phyloP scores from a whole-genome alignment of 345 rosid species.

The Syzygium oleosum region DNA sequence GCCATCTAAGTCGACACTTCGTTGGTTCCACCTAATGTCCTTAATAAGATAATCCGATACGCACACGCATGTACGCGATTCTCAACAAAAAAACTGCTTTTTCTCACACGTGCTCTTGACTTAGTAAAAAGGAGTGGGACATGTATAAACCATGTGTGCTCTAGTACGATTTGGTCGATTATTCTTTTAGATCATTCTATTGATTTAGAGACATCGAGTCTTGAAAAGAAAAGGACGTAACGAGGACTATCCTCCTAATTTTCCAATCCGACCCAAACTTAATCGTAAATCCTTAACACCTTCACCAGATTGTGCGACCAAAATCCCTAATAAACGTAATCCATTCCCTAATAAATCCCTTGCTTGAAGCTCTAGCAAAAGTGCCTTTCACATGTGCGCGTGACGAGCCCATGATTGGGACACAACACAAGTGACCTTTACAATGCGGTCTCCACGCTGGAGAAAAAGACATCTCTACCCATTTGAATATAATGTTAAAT shows the following conservation, averaged over 20 bases:
- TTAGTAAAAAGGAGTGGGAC: background rate
- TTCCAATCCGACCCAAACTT: background rate
- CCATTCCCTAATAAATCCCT: background rate
- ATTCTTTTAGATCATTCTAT: background rate
- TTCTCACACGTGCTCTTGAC: background rate
- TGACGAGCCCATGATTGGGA: background rate
- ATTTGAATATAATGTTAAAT: background rate
- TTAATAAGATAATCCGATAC: background rate
- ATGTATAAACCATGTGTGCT: background rate
- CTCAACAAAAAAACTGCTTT: too few species aligned
- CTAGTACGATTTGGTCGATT: background rate
- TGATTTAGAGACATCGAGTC: background rate
- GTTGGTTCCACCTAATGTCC: background rate
- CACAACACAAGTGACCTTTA: background rate
- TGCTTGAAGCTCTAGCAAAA: background rate
- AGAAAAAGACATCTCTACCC: background rate
- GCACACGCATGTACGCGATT: background rate
- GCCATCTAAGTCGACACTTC: background rate
- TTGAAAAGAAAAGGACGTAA: background rate
- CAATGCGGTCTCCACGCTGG: background rate
- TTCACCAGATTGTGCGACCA: background rate
- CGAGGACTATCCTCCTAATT: background rate
- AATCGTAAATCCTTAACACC: background rate
- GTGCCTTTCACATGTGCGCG: background rate
- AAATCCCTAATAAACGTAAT: background rate